Base-by-base conservation (phyloP, 345 rosid genomes). In the Sisymbrium altissimum region DNA sequence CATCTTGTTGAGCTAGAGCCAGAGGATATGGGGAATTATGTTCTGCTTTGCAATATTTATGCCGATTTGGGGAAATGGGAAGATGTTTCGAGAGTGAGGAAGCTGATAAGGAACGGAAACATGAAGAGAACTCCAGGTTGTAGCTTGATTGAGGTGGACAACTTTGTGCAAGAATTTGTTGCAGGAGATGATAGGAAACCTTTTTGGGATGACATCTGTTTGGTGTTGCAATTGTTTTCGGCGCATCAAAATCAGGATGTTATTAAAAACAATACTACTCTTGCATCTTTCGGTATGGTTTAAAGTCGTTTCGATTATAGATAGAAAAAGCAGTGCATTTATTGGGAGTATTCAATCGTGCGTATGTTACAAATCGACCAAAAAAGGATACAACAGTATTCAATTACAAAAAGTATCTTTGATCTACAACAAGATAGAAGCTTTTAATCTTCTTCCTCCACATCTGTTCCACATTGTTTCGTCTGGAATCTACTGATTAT, bases 41-140 rank as follows among this genome's bases (percentile, higher is more conserved):
- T 86, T 11, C 49, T 86, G 84, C 86, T 86, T 29, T 78, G 83
- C 3, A 88, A 88, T 43, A 83, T 86, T n/a, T 86, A 81, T 67
- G 90, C 90, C 3, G 85, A 82, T 58, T 58, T 82, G 18, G 88
- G 90, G 39, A 81, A 75, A 59, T 78, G 85, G 81, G 83, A 86
- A 0, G 87, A 74, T 4, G 88, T 84, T 19, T 82, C 83, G 1
- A 75, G 77, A 13, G 9, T 82, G 80, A 78, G 86, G 45, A 83
- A 82, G 78, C 57, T 81, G 2, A 69, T 82, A 59, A 82, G 87
- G 71, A 55, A 77, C 8, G 78, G 60, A 68, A 56, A 77, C 25
- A 80, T 79, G 82, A 88, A 85, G 84, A 84, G 72, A 75, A 73
- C 75, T 0, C 91, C 94, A 0, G 89, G 88, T 14, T 78, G 87